These are phyloP conservation scores for Trichoderma lentiforme DNA, from an alignment of 2,329 filamentous ascomycete species.

Conservation along the genomic window DNA sequence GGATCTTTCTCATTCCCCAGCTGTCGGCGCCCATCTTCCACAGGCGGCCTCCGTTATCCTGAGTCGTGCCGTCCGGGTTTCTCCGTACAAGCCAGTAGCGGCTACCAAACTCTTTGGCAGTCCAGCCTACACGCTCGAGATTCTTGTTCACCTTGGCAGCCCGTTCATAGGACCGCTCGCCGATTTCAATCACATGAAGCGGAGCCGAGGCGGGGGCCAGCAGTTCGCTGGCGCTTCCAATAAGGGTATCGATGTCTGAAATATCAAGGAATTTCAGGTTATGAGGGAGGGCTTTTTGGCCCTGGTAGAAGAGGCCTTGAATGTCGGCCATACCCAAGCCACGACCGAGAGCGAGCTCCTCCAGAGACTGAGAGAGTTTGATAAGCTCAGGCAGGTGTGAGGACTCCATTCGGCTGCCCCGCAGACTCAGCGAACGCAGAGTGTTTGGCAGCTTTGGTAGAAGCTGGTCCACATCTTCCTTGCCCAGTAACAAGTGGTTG, in stretches of 20 bases:
- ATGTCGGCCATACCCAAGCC: slow-evolving; percentile 64
- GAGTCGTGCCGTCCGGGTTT: slow-evolving; percentile 34
- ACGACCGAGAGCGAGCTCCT: slow-evolving; percentile 72
- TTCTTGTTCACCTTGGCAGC: slow-evolving; percentile 61
- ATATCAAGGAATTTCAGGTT: slow-evolving; percentile 73
- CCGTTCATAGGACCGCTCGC: slow-evolving; percentile 63
- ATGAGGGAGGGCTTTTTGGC: slow-evolving; percentile 46
- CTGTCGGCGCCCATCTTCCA: slow-evolving; percentile 86
- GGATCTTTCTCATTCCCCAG: slow-evolving; percentile 88
- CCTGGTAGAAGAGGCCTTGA: slow-evolving; percentile 59
- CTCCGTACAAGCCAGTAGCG: slow-evolving; percentile 65
- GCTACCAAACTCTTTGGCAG: slow-evolving; percentile 64
- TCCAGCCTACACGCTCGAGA: slow-evolving; percentile 65
- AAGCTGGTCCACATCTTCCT: slow-evolving; percentile 61
- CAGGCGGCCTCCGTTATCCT: slow-evolving; percentile 50
- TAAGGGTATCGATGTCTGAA: slow-evolving; percentile 58
- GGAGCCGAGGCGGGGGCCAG: slow-evolving; percentile 60
- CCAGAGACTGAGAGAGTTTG: slow-evolving; percentile 64
- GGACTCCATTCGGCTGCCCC: slow-evolving; percentile 66
- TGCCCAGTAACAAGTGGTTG: slow-evolving; percentile 67
- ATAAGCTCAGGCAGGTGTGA: slow-evolving; percentile 62
- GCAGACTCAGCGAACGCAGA: slow-evolving; percentile 70
- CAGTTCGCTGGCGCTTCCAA: slow-evolving; percentile 57
- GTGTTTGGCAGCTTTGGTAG: slow-evolving; percentile 63
- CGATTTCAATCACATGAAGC: slow-evolving; percentile 72